phyloP scores from a whole-genome alignment of 805 yeast genomes.

The Zygosaccharomyces rouxii region DNA sequence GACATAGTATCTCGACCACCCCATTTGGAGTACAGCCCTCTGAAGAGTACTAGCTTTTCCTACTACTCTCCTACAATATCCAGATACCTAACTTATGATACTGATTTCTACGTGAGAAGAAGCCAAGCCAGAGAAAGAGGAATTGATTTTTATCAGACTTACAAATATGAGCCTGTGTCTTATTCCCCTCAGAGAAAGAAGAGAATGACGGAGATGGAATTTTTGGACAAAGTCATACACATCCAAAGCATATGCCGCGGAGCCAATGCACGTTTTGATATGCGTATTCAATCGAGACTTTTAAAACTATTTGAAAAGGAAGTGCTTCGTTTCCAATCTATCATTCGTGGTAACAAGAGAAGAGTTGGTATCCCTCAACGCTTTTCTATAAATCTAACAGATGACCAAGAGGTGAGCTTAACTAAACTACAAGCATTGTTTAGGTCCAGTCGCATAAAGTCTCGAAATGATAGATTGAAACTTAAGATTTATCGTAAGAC shows the following conservation, averaged over 20 bases:
- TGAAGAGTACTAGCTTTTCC: constrained; percentile 24
- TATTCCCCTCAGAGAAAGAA: constrained; percentile 32
- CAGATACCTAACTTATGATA: constrained; percentile 26
- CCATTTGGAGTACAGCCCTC: constrained; percentile 26
- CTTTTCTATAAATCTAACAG: neutral
- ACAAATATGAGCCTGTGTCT: constrained; percentile 20
- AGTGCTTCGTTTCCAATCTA: constrained; percentile 45
- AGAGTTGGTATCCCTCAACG: constrained; percentile 17
- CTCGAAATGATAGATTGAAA: constrained; percentile 23
- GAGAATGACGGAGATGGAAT: constrained; percentile 31
- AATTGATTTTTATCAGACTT: constrained; percentile 22
- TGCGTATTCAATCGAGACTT: constrained; percentile 61
- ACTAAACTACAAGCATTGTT: constrained; percentile 54
- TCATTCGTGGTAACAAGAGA: constrained; percentile 46
- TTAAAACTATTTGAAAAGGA: constrained; percentile 53
- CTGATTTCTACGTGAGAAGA: constrained; percentile 29
- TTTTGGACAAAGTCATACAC: constrained; percentile 37
- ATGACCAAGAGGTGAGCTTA: constrained; percentile 21
- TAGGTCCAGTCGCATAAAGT: constrained; percentile 42
- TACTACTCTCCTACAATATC: constrained; percentile 35
- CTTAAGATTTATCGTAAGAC: constrained; percentile 28
- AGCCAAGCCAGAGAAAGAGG: constrained; percentile 27
- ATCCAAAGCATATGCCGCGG: constrained; percentile 74
- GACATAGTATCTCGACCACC: constrained; percentile 14
- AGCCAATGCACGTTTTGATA: constrained; percentile 55